Conservation (phyloP, 441 rosid species). For the Adansonia madagascariensis region DNA sequence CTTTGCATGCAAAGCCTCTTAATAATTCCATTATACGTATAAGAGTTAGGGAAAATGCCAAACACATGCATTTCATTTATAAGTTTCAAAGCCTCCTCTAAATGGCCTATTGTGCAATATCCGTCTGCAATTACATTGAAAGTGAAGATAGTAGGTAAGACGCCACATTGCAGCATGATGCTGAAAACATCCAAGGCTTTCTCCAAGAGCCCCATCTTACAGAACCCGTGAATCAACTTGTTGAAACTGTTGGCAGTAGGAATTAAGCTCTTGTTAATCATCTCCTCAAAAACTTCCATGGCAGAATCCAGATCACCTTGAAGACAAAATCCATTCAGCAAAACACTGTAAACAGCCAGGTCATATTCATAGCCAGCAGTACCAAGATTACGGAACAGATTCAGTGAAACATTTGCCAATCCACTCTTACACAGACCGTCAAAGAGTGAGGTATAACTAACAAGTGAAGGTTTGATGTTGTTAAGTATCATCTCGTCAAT, state of each 20-base stretch:
- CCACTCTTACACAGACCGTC: conserved; percentile 41
- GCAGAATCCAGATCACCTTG: conserved; percentile 50
- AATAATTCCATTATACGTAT: conserved; percentile 45
- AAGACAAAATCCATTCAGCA: conserved; percentile 41
- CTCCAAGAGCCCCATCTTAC: conserved; percentile 42
- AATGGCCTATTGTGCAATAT: conserved; percentile 38
- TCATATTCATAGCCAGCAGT: conserved; percentile 42
- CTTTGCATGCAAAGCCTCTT: conserved; percentile 44
- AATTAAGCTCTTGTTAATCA: conserved; percentile 36
- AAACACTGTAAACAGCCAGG: conserved; percentile 39
- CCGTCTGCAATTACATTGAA: conserved; percentile 44
- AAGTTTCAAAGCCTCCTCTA: conserved; percentile 48
- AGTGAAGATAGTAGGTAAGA: conserved; percentile 29
- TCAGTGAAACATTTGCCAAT: conserved; percentile 29
- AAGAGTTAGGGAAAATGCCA: conserved; percentile 40
- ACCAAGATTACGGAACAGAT: conserved; percentile 36
- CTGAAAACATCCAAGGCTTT: conserved; percentile 41
- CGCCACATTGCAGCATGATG: conserved; percentile 42
- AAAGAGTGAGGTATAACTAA: conserved; percentile 45
- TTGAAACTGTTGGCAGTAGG: conserved; percentile 41
- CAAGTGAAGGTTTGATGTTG: conserved; percentile 45
- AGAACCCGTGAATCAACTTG: conserved; percentile 47
- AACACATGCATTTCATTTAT: conserved; percentile 37
- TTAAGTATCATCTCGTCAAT: conserved; percentile 44
- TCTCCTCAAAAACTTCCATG: conserved; percentile 39